Conservation (phyloP, 345 rosid genomes). For the Bruguiera gymnorhiza region DNA sequence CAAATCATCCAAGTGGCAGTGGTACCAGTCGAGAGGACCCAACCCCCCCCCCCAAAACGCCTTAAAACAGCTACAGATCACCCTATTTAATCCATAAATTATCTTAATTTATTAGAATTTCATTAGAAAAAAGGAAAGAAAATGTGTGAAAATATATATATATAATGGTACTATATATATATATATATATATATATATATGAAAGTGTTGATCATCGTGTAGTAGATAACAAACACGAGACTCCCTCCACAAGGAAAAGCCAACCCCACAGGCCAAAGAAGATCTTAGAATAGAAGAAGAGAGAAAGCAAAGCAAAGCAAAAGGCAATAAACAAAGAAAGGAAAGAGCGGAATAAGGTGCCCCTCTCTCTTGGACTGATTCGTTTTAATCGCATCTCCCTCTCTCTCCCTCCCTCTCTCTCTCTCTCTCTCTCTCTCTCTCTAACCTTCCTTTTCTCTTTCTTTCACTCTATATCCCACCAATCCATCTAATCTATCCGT, state of each 20-base stretch:
- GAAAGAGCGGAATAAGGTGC: slow-evolving; percentile 26
- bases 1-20: slow-evolving; percentile 25
- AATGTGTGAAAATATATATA: neutral
- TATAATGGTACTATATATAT: no score
- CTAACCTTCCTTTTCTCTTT: neutral
- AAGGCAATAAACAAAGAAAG: slow-evolving; percentile 3
- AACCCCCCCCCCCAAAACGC: slow-evolving; percentile 16
- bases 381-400: slow-evolving; percentile 22
- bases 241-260: slow-evolving; percentile 16
- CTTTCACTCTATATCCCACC: neutral
- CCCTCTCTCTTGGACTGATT: slow-evolving; percentile 26
- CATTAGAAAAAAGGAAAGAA: neutral
- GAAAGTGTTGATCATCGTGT: no score
- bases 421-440: neutral
- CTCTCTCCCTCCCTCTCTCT: no score
- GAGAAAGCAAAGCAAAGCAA: slow-evolving; percentile 9
- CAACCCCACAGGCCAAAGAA: slow-evolving; percentile 21
- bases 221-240: slow-evolving; percentile 12
- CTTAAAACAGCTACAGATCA: slow-evolving; percentile 9
- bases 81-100: neutral
- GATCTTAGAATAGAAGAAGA: slow-evolving; percentile 8
- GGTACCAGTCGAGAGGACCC: slow-evolving; percentile 15
- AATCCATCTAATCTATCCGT: neutral
- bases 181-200: no score
- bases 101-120: neutral